Evolutionary conservation across 495 filamentous ascomycete species (phyloP), one percentile per base, ranked within the genome.

Genomic region (Letharia columbiana): DNA sequence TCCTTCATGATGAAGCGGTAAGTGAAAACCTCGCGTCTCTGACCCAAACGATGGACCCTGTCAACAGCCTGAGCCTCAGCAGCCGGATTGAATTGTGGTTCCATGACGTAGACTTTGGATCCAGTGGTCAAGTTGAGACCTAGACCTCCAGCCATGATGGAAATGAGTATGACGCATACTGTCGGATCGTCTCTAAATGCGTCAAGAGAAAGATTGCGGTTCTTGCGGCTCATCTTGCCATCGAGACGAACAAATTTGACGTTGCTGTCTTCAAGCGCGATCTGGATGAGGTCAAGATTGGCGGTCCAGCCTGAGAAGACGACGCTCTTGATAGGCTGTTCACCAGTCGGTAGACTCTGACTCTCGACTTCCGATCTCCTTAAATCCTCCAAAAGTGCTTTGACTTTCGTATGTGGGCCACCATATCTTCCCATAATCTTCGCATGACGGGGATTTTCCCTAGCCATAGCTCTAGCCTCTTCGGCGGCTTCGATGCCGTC

Each of bases 81-180:
- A 8, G 91, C 92, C 3, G 94, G 94, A 74, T 98, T 98, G 74
- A 91, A 98, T 70, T 97, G 91, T 3, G 94, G 94, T 75, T 98
- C 94, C 94, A 98, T 97, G 57, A 98, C 88, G 71, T 91, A 98
- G 17, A 93, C 94, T 47, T 85, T 86, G 72, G 86, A 92, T 33
- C 87, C 94, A 4, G 87, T 79, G 0, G 91, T 96, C 33, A 98
- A 80, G 71, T 98, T 98, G 42, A 98, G 84, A 13, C 93, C 94
- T 28, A 96, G 82, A 42, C 94, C 94, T 64, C 93, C 94, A 1
- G 94, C 94, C 67, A 84, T 90, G 75, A 98, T 92, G 40, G 92
- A 96, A 60, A 96, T 89, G 15, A 98, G 82, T 57, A 98, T 89
- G 63, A 96, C 85, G 20, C 85, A 86, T 39, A 95, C 83, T 6